Conservation (phyloP, 257 asterid genomes). For the Solanum paucissectum region DNA sequence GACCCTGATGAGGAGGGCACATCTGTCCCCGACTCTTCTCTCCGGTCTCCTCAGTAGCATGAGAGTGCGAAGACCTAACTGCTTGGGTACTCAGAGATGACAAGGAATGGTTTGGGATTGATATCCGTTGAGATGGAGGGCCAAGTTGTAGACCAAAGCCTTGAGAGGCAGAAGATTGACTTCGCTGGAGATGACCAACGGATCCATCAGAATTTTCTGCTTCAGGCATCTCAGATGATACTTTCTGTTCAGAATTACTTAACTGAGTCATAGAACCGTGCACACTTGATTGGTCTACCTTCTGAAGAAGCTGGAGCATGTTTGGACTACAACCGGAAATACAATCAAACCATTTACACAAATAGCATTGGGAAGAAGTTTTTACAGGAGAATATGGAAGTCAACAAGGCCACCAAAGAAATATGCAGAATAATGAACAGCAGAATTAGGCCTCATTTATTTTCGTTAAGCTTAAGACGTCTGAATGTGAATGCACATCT, state of each 20-base stretch:
- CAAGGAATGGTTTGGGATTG: slow-evolving; percentile 28
- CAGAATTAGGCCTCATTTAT: neutral
- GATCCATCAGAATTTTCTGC: slow-evolving; percentile 44
- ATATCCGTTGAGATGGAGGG: slow-evolving; percentile 65
- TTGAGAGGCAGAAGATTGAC: slow-evolving; percentile 54
- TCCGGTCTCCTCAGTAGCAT: slow-evolving; percentile 29
- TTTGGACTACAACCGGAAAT: slow-evolving; percentile 45
- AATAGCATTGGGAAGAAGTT: neutral
- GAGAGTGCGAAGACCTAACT: slow-evolving; percentile 18
- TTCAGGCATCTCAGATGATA: slow-evolving; percentile 39
- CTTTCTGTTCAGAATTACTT: slow-evolving; percentile 19
- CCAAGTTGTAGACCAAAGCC: slow-evolving; percentile 88
- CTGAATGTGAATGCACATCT: neutral
- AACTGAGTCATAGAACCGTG: slow-evolving; percentile 26
- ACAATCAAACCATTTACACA: slow-evolving; percentile 1
- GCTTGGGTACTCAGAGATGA: slow-evolving; percentile 34
- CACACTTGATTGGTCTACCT: slow-evolving; percentile 73
- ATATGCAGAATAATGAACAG: neutral
- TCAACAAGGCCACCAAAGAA: neutral
- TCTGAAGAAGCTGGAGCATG: slow-evolving; percentile 90
- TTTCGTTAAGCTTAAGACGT: neutral
- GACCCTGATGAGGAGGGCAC: slow-evolving; percentile 23
- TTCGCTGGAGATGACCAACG: slow-evolving; percentile 34
- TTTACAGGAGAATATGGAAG: neutral
- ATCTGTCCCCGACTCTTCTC: slow-evolving; percentile 19